Evolutionary conservation across 129 eudicot species (phyloP), one percentile per base, ranked within the genome.

Genomic region (Cynara cardunculus): DNA sequence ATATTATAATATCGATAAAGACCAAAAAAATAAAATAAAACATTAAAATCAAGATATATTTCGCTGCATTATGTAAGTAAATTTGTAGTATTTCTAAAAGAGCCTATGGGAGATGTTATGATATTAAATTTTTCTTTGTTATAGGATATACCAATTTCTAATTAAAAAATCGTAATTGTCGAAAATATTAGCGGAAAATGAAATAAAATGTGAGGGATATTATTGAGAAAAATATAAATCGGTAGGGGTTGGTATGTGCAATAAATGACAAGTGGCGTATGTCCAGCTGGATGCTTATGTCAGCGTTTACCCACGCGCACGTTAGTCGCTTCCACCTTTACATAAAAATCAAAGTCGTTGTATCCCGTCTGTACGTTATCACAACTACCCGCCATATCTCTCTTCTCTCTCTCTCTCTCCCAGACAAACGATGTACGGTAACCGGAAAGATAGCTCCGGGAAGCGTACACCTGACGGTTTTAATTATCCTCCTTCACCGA

Each of bases 381-480:
- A 69, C 82, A 73, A 21, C 73, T 74, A 69, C 87, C 89, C 86
- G 87, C 87, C 84, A 82, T 80, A 19, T 85, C 76, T 79, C 70
- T 79, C 84, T 46, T 85, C 76, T 79, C 70, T 79, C 84, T 46
- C 71, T 44, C 78, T 19, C 65, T 3, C 71, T 32, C 18, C 19
- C 78, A 79, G 65, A 19, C 26, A 25, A 34, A 61, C 78, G 9
- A 73, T 79, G 69, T 82, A 28, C 79, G 81, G 87, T 56, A 66
- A 80, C 80, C 89, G 89, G 85, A 78, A 78, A 26, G 12, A 69
- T n/a, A 84, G 84, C 82, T 84, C 89, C 80, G 71, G 44, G 24
- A 27, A 69, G 25, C 41, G 44, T 28, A 81, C 88, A 49, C 89
- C 91, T 78, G 91, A 77, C 62, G 85, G 75, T 19, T 35, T 39